Conservation (phyloP, 2,329 filamentous ascomycete species). For the Cladorrhinum sp. region DNA sequence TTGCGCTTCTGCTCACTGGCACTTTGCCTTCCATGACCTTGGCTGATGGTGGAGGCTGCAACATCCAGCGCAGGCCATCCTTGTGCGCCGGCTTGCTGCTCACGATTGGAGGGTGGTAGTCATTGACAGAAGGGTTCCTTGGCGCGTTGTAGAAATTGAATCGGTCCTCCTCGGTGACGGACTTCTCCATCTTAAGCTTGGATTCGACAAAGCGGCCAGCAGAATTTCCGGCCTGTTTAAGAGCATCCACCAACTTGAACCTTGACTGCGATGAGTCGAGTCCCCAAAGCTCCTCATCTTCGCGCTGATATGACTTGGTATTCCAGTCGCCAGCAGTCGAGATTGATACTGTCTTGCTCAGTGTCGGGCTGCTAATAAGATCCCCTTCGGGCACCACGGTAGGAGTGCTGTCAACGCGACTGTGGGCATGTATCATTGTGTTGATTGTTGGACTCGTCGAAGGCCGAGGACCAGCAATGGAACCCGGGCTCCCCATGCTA, state of each 20-base stretch:
- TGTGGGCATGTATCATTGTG: slow-evolving; percentile 24
- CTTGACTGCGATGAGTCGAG: slow-evolving; percentile 53
- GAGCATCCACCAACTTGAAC: slow-evolving; percentile 56
- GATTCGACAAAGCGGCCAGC: slow-evolving; percentile 54
- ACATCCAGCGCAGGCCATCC: slow-evolving; percentile 82
- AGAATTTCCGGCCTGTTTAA: slow-evolving; percentile 56
- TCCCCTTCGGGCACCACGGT: slow-evolving; percentile 47
- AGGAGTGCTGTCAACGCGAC: slow-evolving; percentile 38
- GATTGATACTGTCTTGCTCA: slow-evolving; percentile 37
- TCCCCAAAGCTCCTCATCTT: slow-evolving; percentile 86
- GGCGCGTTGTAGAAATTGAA: slow-evolving; percentile 60
- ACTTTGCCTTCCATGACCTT: slow-evolving; percentile 89
- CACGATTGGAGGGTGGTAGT: slow-evolving; percentile 81
- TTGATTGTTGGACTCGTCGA: slow-evolving; percentile 33
- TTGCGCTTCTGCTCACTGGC: slow-evolving; percentile 61
- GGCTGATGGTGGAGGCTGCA: slow-evolving; percentile 85
- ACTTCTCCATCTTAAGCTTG: slow-evolving; percentile 52
- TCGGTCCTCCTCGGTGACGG: slow-evolving; percentile 48
- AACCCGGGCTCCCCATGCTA: slow-evolving; percentile 28
- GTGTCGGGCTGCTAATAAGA: slow-evolving; percentile 39
- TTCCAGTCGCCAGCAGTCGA: slow-evolving; percentile 64
- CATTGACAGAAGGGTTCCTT: slow-evolving; percentile 73
- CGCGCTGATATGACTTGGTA: slow-evolving; percentile 73
- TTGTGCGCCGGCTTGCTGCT: slow-evolving; percentile 67
- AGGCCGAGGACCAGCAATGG: slow-evolving; percentile 22